These are phyloP conservation scores for Trichoderma sp. DNA, from an alignment of 2,329 filamentous ascomycete genomes.

Conservation along the genomic window DNA sequence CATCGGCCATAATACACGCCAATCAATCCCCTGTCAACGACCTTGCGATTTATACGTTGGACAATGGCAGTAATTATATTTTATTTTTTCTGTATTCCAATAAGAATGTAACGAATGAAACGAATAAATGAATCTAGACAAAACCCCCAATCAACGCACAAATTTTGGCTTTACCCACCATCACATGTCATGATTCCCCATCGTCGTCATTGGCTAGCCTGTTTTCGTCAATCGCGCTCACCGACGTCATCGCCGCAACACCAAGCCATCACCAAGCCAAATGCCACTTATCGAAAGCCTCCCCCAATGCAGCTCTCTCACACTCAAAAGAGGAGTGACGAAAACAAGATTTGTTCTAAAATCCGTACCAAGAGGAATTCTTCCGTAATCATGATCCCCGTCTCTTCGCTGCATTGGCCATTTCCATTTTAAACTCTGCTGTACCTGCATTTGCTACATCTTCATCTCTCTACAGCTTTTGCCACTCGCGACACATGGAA, in stretches of 20 bases:
- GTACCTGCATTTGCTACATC: background rate
- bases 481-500: background rate
- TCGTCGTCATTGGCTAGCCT: constrained; percentile 9
- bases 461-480: background rate
- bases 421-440: background rate
- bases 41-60: background rate
- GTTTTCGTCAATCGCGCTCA: background rate
- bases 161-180: background rate
- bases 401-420: background rate
- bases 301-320: background rate
- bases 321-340: background rate
- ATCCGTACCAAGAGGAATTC: background rate
- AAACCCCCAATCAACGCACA: background rate
- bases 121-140: background rate
- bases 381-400: background rate
- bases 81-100: background rate
- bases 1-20: background rate
- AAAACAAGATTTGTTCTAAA: background rate
- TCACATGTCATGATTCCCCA: background rate
- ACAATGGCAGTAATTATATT: background rate
- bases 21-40: background rate
- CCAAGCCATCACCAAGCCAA: background rate
- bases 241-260: constrained; percentile 17
- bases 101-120: background rate
- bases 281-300: background rate